Evolutionary conservation across 2,329 filamentous ascomycete species (phyloP), one percentile per base, ranked within the genome.

Genomic region (Fusarium sp.): DNA sequence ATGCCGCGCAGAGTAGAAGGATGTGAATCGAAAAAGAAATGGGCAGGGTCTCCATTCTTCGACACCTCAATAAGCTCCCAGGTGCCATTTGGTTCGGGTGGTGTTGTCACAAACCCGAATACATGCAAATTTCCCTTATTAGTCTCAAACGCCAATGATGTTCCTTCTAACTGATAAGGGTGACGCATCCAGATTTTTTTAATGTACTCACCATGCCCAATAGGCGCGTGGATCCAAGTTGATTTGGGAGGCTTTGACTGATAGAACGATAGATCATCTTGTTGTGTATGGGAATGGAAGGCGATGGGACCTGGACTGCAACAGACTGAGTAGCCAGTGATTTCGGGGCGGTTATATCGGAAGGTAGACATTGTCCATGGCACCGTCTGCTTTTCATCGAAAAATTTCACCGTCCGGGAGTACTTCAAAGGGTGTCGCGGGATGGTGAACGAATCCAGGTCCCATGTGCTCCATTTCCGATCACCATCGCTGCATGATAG

Each of bases 261-360:
- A 11, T 52, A 52, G 32, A 52, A 52, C 4, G 32, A 52, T 26
- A 44, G 15, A 19, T 52, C 34, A 3, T 44, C 40, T 22, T 12
- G 15, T 9, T 6, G 19, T 9, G 19, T 52, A 6, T 52, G 40
- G 10, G 32, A 13, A 19, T 44, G 6, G 15, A 52, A 6, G 7
- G 32, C 15, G 6, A 44, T 6, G 7, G 48, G 48, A 25, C 15
- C 26, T 4, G 40, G 48, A 13, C 9, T 12, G 15, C 48, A 52
- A 9, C 40, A 52, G 32, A 52, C 10, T 22, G 32, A 52, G 40
- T 38, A 38, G 2, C 48, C 48, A 6, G 48, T 52, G 1, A 19
- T 26, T 7, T 11, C 32, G 2, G 26, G 19, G 4, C 19, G 13
- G 13, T 52, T 52, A 3, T 52, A 52, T 13, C 19, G 32, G 15